Percentiles rank a stretch among this genome's conserved stretches.
Conservation (phyloP, 2,329 filamentous ascomycete genomes). For the Davidsoniella virescens region DNA sequence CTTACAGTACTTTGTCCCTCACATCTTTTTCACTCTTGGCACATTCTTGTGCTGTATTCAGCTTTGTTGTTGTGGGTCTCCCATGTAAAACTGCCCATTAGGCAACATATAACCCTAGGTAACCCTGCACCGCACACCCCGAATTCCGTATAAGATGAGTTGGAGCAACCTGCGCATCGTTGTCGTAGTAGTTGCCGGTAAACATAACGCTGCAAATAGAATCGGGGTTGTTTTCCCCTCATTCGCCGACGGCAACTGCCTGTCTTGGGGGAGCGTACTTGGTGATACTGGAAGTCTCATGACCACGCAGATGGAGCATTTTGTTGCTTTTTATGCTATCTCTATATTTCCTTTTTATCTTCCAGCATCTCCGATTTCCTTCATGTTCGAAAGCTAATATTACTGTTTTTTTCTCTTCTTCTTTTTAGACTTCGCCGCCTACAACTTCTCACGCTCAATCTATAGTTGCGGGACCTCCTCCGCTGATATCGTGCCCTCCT, state of each 20-base stretch:
- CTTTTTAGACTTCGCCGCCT: conserved; percentile 2
- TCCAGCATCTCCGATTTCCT: not conserved
- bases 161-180: too few relatives aligned
- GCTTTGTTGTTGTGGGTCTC: too few relatives aligned
- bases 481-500: not conserved
- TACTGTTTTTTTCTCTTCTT: not conserved
- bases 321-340: not conserved
- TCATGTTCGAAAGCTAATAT: not conserved
- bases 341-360: not conserved
- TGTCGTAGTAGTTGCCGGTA: too few relatives aligned
- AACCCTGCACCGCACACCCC: too few relatives aligned
- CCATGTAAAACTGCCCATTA: too few relatives aligned
- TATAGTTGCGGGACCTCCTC: not conserved
- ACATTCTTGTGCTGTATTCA: too few relatives aligned
- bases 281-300: too few relatives aligned
- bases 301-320: not conserved
- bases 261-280: not conserved
- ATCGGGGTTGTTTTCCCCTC: conserved; percentile 5
- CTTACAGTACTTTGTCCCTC: too few relatives aligned
- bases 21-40: too few relatives aligned
- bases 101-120: too few relatives aligned
- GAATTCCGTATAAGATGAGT: too few relatives aligned
- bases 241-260: not conserved
- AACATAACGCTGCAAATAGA: too few relatives aligned
- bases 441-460: not conserved